phyloP scores from a whole-genome alignment of 768 basidiomycete species.

The Boletus rufocinnamomeus region DNA sequence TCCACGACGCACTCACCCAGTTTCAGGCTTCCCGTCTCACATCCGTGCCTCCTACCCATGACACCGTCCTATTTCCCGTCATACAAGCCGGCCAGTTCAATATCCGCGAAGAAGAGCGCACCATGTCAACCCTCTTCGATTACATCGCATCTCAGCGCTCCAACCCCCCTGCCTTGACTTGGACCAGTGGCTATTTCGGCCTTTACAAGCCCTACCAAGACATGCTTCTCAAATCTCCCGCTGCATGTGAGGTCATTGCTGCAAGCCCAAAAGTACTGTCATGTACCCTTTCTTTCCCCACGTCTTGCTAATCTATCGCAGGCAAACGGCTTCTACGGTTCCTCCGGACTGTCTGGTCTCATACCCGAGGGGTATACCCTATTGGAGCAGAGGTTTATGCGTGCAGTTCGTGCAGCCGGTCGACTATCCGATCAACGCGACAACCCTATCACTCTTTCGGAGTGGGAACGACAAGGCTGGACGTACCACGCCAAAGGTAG shows the following conservation, averaged over 20 bases:
- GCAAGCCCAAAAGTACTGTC: constrained; percentile 78
- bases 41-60: constrained; percentile 13
- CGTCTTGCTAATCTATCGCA: constrained; percentile 33
- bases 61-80: constrained; percentile 72
- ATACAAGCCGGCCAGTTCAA: constrained; percentile 90
- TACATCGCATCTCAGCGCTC: constrained; percentile 34
- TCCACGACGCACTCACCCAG: constrained; percentile 51
- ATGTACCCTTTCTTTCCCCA: neutral
- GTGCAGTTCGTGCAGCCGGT: constrained; percentile 52
- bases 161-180: constrained; percentile 55
- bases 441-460: constrained; percentile 67
- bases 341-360: constrained; percentile 84
- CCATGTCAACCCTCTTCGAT: constrained; percentile 59
- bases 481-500: constrained; percentile 98
- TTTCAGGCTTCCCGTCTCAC: constrained; percentile 55
- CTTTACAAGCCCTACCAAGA: constrained; percentile 80
- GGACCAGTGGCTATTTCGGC: constrained; percentile 97
- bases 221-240: constrained; percentile 58
- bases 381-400: constrained; percentile 83
- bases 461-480: constrained; percentile 91
- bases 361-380: constrained; percentile 96
- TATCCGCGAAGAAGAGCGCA: constrained; percentile 81
- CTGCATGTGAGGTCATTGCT: constrained; percentile 73
- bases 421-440: constrained; percentile 32
- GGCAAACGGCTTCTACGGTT: constrained; percentile 97